These are phyloP conservation scores for Tolypocladium ophioglossoides DNA, from an alignment of 2,329 filamentous ascomycete genomes.

Conservation along the genomic window DNA sequence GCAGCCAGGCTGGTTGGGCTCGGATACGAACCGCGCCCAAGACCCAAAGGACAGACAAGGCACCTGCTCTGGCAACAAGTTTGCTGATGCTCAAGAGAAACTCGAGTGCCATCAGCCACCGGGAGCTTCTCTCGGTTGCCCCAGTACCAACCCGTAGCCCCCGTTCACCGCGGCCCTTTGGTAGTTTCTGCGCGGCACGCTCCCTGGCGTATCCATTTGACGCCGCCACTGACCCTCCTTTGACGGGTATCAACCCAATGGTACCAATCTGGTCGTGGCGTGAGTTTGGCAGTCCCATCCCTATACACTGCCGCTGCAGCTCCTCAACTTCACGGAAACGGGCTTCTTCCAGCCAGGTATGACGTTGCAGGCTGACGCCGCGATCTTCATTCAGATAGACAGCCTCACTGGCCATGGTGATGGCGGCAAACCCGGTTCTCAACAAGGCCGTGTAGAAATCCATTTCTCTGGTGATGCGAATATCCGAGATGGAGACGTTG, in stretches of 20 bases:
- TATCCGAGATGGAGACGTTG: constrained; percentile 71
- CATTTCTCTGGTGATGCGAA: constrained; percentile 75
- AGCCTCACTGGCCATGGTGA: constrained; percentile 90
- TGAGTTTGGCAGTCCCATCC: constrained; percentile 33
- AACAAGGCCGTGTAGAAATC: constrained; percentile 92
- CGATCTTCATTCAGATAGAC: constrained; percentile 91
- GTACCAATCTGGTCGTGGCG: constrained; percentile 42
- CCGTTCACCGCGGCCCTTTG: constrained; percentile 34
- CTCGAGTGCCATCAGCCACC: constrained; percentile 67
- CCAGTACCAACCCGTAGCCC: constrained; percentile 58
- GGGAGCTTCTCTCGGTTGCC: constrained; percentile 63
- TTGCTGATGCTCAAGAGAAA: constrained; percentile 65
- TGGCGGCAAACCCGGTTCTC: constrained; percentile 73
- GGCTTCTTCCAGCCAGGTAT: constrained; percentile 90
- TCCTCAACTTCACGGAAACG: constrained; percentile 66
- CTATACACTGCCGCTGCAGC: constrained; percentile 39
- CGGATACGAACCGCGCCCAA: constrained; percentile 34
- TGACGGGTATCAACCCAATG: constrained; percentile 44
- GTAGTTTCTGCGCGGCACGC: constrained; percentile 50
- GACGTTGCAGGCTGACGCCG: constrained; percentile 58
- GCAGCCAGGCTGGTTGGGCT: constrained; percentile 39
- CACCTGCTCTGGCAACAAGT: constrained; percentile 20
- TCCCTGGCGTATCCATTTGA: constrained; percentile 58
- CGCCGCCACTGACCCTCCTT: constrained; percentile 29
- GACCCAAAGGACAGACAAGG: constrained; percentile 41